Base-by-base conservation (phyloP, 1,139 yeast species). In the Geotrichum siamense region DNA sequence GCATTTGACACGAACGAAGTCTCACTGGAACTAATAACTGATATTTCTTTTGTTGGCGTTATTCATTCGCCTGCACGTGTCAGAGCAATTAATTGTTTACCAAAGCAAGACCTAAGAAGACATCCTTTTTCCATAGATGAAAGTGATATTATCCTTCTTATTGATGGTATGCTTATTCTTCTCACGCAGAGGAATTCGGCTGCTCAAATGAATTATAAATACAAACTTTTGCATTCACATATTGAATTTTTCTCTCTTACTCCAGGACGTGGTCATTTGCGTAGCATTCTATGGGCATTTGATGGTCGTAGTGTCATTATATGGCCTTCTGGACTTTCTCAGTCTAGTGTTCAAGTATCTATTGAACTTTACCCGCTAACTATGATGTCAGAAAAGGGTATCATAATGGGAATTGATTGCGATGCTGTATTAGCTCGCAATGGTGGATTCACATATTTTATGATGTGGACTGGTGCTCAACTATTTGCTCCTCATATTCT, bases 291-390 rank as follows among this genome's bases (percentile, higher is more conserved):
- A 16, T 69, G 72, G 69, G 70, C 68, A 1, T 69, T 67, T 53
- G 70, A 67, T 44, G 73, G 73, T 3, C 52, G 55, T 13, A 60
- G 63, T 40, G 59, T 63, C 39, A 49, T 64, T n/a, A 53, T 59
- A 2, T 62, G 64, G 65, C 49, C 56, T 22, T 49, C 50, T 22
- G 55, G 53, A 21, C 28, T 47, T 23, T 41, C 31, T 17, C 20
- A 25, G 8, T 25, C 22, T n/a, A 27, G 26, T 6, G 50, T 48
- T 13, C 41, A 35, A 3, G 51, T 58, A 5, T 57, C 60, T 2
- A 56, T 69, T 9, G 71, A 68, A 28, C 57, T 64, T 17, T 68
- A 67, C 50, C 72, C 73, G 1, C 54, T 68, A 9, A 65, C 68
- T 6, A 58, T 66, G 37, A 54, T 65, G 32, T 48, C 60, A n/a